These are phyloP conservation scores for Triticum urartu DNA, from an alignment of 176 grass and related monocot genomes.

Conservation along the genomic window DNA sequence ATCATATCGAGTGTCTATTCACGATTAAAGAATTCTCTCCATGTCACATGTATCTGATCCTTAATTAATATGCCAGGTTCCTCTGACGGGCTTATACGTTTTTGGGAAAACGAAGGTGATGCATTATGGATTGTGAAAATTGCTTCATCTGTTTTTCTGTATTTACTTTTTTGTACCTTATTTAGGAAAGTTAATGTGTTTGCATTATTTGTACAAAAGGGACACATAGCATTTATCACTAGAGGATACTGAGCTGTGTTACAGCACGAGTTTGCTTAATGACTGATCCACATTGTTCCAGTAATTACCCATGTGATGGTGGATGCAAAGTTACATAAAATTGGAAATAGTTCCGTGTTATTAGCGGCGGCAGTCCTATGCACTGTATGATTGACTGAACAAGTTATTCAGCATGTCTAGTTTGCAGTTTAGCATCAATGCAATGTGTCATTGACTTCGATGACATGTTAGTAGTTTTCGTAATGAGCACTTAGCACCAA, in stretches of 20 bases:
- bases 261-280: background rate
- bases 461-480: conserved; percentile 1
- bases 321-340: background rate
- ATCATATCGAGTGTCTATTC: conserved; percentile 3
- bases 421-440: conserved; percentile 3
- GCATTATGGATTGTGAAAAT: conserved; percentile 22
- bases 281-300: background rate
- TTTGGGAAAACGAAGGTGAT: conserved; percentile 99
- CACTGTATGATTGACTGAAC: background rate
- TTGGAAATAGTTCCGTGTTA: background rate
- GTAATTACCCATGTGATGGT: background rate
- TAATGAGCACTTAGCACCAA: background rate
- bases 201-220: conserved; percentile 13
- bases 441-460: background rate
- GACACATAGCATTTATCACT: background rate
- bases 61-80: conserved; percentile 68
- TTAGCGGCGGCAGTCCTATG: background rate
- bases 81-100: conserved; percentile 87
- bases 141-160: background rate
- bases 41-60: conserved; percentile 26
- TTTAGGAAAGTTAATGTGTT: background rate
- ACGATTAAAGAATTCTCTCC: background rate
- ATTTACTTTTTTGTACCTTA: conserved; percentile 21
- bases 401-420: background rate
- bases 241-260: background rate